Evolutionary conservation across 192 early-diverging fungal species (phyloP).

Genomic region (Backusella sp.): DNA sequence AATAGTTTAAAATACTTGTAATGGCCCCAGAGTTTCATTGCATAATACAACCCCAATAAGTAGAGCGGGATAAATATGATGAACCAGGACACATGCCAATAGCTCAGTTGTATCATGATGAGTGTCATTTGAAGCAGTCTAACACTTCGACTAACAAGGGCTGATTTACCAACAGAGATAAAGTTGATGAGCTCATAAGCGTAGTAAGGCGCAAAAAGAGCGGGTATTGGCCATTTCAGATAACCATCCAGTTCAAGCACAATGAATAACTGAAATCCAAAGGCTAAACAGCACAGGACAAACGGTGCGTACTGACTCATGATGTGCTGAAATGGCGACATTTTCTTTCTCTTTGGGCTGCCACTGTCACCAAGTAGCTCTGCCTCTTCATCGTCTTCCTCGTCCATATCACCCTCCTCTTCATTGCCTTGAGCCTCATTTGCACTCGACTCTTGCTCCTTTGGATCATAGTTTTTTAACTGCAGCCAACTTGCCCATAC

Average conservation of each 20-base stretch:
- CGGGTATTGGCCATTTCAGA: slow-evolving; percentile 52
- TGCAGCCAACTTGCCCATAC: slow-evolving; percentile 19
- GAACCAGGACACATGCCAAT: slow-evolving; percentile 52
- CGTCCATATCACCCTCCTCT: slow-evolving; percentile 21
- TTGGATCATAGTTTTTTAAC: slow-evolving; percentile 2
- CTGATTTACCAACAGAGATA: slow-evolving; percentile 27
- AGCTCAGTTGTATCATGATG: slow-evolving; percentile 49
- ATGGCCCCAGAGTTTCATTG: slow-evolving; percentile 37
- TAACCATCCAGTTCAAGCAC: slow-evolving; percentile 64
- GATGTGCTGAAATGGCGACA: not conserved
- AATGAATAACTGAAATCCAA: slow-evolving; percentile 70
- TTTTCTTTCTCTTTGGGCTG: not conserved
- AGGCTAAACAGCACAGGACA: slow-evolving; percentile 39
- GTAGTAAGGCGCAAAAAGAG: slow-evolving; percentile 79
- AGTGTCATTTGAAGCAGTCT: slow-evolving; percentile 24
- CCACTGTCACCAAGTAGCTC: not conserved
- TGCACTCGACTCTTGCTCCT: not conserved
- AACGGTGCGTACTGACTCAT: not conserved
- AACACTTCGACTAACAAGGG: not conserved
- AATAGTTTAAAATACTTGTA: slow-evolving; percentile 30
- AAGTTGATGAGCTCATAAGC: slow-evolving; percentile 66
- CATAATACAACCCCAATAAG: slow-evolving; percentile 51
- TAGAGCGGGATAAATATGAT: slow-evolving; percentile 65
- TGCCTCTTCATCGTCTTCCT: slow-evolving; percentile 42
- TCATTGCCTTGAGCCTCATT: slow-evolving; percentile 29